Conservation (phyloP, 345 rosid species). For the Gossypium ekmanianum region DNA sequence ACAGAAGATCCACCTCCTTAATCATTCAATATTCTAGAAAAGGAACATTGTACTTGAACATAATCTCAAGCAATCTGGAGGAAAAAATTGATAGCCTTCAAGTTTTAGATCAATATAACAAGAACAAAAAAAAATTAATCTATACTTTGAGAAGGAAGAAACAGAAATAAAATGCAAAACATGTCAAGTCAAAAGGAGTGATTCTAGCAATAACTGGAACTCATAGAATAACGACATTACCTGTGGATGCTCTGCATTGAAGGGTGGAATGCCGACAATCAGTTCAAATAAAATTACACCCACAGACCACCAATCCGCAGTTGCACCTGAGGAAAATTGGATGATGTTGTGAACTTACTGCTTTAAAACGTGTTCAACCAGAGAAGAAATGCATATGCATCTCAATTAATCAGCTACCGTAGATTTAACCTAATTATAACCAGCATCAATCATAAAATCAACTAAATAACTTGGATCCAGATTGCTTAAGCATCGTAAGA, state of each 20-base stretch:
- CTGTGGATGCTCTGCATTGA: slow-evolving; percentile 95
- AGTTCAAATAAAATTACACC: slow-evolving; percentile 89
- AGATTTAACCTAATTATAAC: neutral
- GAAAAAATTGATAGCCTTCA: neutral
- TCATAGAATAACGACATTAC: slow-evolving; percentile 29
- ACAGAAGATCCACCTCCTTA: neutral
- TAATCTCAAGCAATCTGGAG: neutral
- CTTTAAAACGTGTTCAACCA: slow-evolving; percentile 15
- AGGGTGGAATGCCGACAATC: slow-evolving; percentile 98
- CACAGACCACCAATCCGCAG: slow-evolving; percentile 99
- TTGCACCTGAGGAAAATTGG: slow-evolving; percentile 58
- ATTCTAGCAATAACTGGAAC: slow-evolving; percentile 10
- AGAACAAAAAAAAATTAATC: neutral
- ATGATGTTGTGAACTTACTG: neutral
- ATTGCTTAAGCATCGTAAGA: neutral
- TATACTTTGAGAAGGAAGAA: neutral
- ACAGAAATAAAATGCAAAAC: neutral
- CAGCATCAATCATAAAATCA: slow-evolving; percentile 1
- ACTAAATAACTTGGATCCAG: slow-evolving; percentile 6
- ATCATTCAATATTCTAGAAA: neutral
- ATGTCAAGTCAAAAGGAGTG: slow-evolving; percentile 9
- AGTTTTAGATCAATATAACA: neutral
- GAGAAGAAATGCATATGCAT: slow-evolving; percentile 8
- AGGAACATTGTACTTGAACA: neutral
- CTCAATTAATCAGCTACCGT: neutral